Base-by-base conservation (phyloP, 768 basidiomycete genomes). In the Boletus huronensis region DNA sequence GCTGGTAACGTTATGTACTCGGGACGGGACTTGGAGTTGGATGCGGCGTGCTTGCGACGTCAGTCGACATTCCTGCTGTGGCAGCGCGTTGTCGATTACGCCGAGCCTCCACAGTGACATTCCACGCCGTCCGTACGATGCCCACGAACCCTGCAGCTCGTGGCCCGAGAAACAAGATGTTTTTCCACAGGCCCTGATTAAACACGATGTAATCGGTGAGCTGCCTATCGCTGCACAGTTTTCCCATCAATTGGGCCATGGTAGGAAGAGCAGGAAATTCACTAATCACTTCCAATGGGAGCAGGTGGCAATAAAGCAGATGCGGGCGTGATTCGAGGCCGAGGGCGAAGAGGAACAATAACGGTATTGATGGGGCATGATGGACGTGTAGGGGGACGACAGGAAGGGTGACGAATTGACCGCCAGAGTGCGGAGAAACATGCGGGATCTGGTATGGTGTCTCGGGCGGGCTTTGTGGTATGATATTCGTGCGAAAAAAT, bases 121-220 rank as follows among this genome's bases (percentile, higher is more conserved):
- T 87, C 88, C 89, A 93, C 41, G 83, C 81, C 21, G 76, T 83
- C 60, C 77, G 77, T 25, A 77, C 80, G 42, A 82, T 66, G 58
- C 79, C 74, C 48, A 78, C 72, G 52, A 85, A 64, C 28, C 62
- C 64, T 46, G 64, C 52, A 57, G 83, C 77, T 19, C 69, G 74
- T 32, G 81, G 74, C 7, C 78, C 83, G 50, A 86, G 70, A 17
- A 74, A 74, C 11, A 88, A 75, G 34, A 80, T 75, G 52, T 88
- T 88, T 61, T 77, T 78, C 84, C 86, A 85, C 47, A 87, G 66
- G n/a, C 86, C 85, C 41, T 81, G 79, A 63, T 82, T 85, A 49
- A 70, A 72, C 35, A 58, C 63, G 58, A 63, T 57, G 54, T 69
- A 64, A 46, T 60, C 58, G 19, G 69, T 62, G 35, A 77, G 69